phyloP scores from a whole-genome alignment of 441 rosid species.

The Croton setiger region DNA sequence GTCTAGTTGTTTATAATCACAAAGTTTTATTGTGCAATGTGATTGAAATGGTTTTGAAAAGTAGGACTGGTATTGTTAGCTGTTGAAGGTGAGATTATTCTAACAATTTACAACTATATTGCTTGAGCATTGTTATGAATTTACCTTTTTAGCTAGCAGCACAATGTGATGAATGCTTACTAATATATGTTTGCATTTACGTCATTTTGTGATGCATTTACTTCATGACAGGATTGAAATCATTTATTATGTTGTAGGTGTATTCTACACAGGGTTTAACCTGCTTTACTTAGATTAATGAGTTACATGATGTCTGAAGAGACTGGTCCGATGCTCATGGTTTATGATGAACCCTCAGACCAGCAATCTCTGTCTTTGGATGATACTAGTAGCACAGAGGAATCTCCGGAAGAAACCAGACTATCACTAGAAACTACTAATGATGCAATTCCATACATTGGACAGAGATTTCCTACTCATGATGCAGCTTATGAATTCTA shows the following conservation, averaged over 20 bases:
- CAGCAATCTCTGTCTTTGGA: conserved; percentile 79
- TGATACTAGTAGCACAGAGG: conserved; percentile 82
- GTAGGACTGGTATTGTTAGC: not conserved
- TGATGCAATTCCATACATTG: conserved; percentile 70
- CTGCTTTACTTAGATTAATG: conserved; percentile 28
- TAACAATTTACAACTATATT: not conserved
- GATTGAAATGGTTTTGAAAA: not conserved
- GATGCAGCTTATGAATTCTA: conserved; percentile 93
- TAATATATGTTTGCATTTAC: not conserved
- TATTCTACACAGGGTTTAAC: conserved; percentile 25
- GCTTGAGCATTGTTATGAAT: not conserved
- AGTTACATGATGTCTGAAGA: conserved; percentile 67
- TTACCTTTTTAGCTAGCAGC: not conserved
- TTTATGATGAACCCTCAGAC: conserved; percentile 82
- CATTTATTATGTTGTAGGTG: conserved; percentile 12
- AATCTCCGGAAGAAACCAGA: conserved; percentile 67
- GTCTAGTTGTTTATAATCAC: not conserved
- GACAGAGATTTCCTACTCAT: conserved; percentile 82
- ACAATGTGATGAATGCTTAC: not conserved
- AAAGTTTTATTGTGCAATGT: not conserved
- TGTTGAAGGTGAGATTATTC: not conserved
- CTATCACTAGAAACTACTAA: conserved; percentile 62
- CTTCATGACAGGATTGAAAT: not conserved
- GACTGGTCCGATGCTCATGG: conserved; percentile 61
- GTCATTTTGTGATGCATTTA: not conserved